A percentile compares a stretch with the other conserved stretches of the same genome.
Conservation (phyloP, 2,329 filamentous ascomycete genomes). For the Pseudogymnoascus sp. region DNA sequence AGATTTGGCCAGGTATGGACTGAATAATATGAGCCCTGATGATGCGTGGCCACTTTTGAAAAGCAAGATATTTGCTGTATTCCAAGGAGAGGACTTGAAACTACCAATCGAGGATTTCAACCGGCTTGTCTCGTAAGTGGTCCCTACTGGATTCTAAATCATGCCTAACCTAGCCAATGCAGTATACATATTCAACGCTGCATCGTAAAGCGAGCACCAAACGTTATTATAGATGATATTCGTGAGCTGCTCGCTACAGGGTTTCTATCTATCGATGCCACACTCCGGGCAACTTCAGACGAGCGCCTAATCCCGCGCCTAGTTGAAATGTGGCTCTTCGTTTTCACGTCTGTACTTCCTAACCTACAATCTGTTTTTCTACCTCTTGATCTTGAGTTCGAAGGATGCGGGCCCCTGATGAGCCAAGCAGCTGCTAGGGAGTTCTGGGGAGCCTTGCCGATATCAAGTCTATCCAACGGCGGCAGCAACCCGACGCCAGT, state of each 20-base stretch:
- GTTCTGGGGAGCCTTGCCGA: constrained; percentile 72
- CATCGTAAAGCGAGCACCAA: constrained; percentile 62
- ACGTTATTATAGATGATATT: constrained; percentile 65
- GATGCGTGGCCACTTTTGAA: constrained; percentile 78
- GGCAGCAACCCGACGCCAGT: constrained; percentile 35
- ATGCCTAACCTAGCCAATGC: constrained; percentile 14
- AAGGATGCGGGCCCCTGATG: constrained; percentile 73
- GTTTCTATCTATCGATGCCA: constrained; percentile 78
- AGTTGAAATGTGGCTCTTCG: constrained; percentile 89
- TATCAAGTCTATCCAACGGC: constrained; percentile 33
- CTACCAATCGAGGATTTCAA: constrained; percentile 82
- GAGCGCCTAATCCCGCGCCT: constrained; percentile 82
- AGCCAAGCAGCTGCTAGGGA: constrained; percentile 70
- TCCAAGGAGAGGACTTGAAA: constrained; percentile 70
- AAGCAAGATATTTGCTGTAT: constrained; percentile 66
- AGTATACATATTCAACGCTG: constrained; percentile 67
- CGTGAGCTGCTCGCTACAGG: constrained; percentile 69
- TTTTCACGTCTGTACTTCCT: constrained; percentile 81
- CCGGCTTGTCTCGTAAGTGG: constrained; percentile 52
- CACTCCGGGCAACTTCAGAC: constrained; percentile 67
- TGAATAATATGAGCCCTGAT: constrained; percentile 63
- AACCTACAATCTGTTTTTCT: constrained; percentile 95
- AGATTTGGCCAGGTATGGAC: constrained; percentile 51
- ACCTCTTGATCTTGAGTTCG: constrained; percentile 86
- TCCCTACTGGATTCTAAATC: not conserved